phyloP scores from a whole-genome alignment of 2,329 filamentous ascomycete genomes.

The Exserohilum turcica region DNA sequence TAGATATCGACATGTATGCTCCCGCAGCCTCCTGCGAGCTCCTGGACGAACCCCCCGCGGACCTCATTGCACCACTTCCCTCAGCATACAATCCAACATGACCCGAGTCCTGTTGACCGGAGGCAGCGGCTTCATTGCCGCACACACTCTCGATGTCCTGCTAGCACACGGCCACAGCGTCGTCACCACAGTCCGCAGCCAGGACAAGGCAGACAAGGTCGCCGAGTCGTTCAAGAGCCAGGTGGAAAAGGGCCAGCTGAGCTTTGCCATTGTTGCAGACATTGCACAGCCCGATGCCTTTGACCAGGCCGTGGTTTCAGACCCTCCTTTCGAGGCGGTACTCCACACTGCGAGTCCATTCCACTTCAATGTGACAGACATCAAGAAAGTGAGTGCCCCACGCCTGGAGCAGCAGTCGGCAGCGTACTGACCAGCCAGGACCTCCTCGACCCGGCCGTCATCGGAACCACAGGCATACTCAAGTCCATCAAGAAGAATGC shows the following conservation, averaged over 20 bases:
- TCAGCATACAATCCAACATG: constrained; percentile 27
- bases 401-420: fast-evolving
- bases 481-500: constrained; percentile 57
- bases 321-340: constrained; percentile 72
- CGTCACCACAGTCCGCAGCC: constrained; percentile 66
- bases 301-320: constrained; percentile 62
- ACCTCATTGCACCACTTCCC: background rate
- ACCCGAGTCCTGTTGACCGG: constrained; percentile 53
- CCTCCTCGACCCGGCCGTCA: constrained; percentile 65
- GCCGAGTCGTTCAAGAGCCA: constrained; percentile 58
- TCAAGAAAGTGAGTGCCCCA: constrained; percentile 60
- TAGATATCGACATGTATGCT: constrained; percentile 19
- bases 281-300: constrained; percentile 74
- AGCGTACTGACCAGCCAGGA: constrained; percentile 37
- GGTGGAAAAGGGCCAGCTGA: constrained; percentile 61
- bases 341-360: constrained; percentile 62
- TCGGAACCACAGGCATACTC: constrained; percentile 67
- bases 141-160: constrained; percentile 65
- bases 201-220: constrained; percentile 66
- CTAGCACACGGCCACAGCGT: constrained; percentile 63
- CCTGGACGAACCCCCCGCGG: background rate
- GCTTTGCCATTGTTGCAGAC: constrained; percentile 72
- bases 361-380: constrained; percentile 73
- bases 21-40: background rate
- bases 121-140: constrained; percentile 69